Percentiles rank a stretch among this genome's conserved stretches.
These are phyloP conservation scores for Marasmius fiardii DNA, from an alignment of 1,284 basidiomycete species.

Conservation along the genomic window DNA sequence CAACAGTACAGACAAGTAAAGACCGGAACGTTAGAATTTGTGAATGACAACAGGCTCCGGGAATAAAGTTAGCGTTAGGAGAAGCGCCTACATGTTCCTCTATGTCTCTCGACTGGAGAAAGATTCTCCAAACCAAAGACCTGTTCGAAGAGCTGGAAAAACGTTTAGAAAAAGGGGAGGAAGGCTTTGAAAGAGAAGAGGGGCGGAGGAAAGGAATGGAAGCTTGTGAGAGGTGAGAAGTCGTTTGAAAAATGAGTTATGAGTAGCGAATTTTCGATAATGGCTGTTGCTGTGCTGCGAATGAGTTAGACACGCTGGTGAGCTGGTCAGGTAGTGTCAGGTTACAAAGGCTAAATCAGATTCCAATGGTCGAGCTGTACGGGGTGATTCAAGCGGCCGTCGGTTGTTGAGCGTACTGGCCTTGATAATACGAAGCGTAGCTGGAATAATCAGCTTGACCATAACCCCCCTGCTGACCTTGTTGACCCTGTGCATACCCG, in stretches of 20 bases:
- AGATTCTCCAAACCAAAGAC: not conserved
- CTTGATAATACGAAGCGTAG: slow-evolving; percentile 81
- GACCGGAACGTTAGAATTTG: not conserved
- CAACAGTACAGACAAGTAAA: not conserved
- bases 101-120: not conserved
- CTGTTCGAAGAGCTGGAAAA: not conserved
- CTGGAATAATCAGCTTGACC: slow-evolving; percentile 51
- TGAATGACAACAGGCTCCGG: not conserved
- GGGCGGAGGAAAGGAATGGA: not conserved
- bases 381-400: not conserved
- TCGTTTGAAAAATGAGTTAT: not conserved
- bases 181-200: not conserved
- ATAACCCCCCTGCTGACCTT: slow-evolving; percentile 43
- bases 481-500: slow-evolving; percentile 39
- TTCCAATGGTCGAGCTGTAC: not conserved
- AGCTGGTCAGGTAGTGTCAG: not conserved
- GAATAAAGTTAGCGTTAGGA: slow-evolving; percentile 3
- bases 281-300: not conserved
- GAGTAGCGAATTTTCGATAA: not conserved
- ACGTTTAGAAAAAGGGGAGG: not conserved
- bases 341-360: not conserved
- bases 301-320: not conserved
- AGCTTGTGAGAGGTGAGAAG: not conserved
- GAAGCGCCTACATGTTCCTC: slow-evolving; percentile 1
- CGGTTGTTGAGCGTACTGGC: slow-evolving; percentile 71